A percentile compares a stretch with the other conserved stretches of the same genome.
phyloP scores from a whole-genome alignment of 441 rosid species.

The Aquilaria agallochum region DNA sequence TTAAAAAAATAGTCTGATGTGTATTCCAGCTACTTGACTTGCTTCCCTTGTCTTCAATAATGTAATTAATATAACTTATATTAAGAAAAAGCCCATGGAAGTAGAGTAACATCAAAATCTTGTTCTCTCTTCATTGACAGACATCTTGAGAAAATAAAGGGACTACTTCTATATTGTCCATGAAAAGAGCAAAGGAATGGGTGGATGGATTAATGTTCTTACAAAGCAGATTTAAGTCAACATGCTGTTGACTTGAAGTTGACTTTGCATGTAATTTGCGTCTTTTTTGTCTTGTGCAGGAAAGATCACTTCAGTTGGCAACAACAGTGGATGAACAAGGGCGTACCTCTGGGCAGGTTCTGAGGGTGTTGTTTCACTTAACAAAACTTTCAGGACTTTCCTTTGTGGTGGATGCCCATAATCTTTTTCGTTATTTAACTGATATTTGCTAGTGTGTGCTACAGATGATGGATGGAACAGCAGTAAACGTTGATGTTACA shows the following conservation, averaged over 20 bases:
- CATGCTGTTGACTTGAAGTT: neutral
- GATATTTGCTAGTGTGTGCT: slow-evolving; percentile 17
- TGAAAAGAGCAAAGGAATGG: too few relatives aligned
- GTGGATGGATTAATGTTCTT: too few relatives aligned
- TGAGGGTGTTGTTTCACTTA: slow-evolving; percentile 18
- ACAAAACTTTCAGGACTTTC: slow-evolving; percentile 13
- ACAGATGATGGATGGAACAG: slow-evolving; percentile 81
- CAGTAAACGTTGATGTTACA: slow-evolving; percentile 88
- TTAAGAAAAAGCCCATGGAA: too few relatives aligned
- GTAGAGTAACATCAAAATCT: too few relatives aligned
- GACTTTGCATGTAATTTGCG: slow-evolving; percentile 5
- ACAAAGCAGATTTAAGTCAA: too few relatives aligned
- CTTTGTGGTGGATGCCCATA: slow-evolving; percentile 4
- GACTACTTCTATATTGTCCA: too few relatives aligned
- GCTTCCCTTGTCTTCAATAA: too few relatives aligned
- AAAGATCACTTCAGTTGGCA: slow-evolving; percentile 51
- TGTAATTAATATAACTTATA: too few relatives aligned
- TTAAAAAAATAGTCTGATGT: too few relatives aligned
- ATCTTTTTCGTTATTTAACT: slow-evolving; percentile 8
- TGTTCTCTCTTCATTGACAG: too few relatives aligned
- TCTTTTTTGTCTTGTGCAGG: slow-evolving; percentile 46
- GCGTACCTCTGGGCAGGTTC: slow-evolving; percentile 81
- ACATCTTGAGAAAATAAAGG: too few relatives aligned
- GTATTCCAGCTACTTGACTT: too few relatives aligned
- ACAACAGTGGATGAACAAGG: slow-evolving; percentile 54